Base-by-base conservation (phyloP, 257 asterid genomes). In the Mitragyna speciosa region DNA sequence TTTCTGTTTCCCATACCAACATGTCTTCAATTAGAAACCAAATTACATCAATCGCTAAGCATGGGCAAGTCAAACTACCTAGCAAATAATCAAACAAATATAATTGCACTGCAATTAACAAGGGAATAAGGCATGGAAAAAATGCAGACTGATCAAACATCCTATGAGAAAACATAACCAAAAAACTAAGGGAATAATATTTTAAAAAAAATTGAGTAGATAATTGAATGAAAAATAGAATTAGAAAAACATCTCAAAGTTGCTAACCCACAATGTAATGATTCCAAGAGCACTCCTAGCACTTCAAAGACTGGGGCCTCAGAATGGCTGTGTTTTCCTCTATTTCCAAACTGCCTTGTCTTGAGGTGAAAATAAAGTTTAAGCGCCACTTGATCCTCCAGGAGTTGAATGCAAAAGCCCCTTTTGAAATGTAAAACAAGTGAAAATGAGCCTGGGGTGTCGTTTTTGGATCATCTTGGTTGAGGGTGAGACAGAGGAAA, bases 181-280 rank as follows among this genome's bases (percentile, higher is more conserved):
- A 63, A 0, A 26, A 67, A 58, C 75, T 54, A 52, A 20, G 36
- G 47, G 36, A 45, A 66, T 15, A 67, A 59, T 33, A 28, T 63
- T 54, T 69, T n/a, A 65, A 59, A 48, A 41, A 24, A 28, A 73
- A 68, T 43, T 28, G 70, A 45, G 28, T 66, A 39, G 36, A 30
- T 54, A 45, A 39, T 36, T 33, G 43, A 72, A 63, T 65, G 31
- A 36, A 49, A 70, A 72, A 36, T 31, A 61, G 22, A 64, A 73
- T 39, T 17, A 59, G 61, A 76, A 33, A 72, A 67, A 82, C 83
- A 72, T 87, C 84, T 83, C 82, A 56, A 66, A 19, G 75, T 69
- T 30, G 85, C 70, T 51, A 81, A 51, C 79, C 61, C 64, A 22
- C 45, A 80, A 67, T 61, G 67, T 33, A 48, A 54, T 15, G 31